Evolutionary conservation across 169 alveolate genomes (phyloP).

Genomic region (Plasmodium inui): DNA sequence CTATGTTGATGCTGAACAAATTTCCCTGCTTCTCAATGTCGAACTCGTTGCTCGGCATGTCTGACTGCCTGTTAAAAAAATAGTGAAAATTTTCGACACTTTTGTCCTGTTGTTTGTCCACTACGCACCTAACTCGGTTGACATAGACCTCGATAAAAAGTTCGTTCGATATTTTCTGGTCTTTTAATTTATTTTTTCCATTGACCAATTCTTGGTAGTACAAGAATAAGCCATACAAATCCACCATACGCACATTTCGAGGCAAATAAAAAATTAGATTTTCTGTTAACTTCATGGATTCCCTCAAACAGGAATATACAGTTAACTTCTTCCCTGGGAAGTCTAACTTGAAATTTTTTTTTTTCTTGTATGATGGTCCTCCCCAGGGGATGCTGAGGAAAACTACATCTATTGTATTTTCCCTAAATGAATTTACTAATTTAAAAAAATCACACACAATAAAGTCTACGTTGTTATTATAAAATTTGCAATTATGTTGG

Average conservation of each 20-base stretch:
- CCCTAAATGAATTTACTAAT: slow-evolving; percentile 32
- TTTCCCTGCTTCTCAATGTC: background rate
- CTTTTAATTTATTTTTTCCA: background rate
- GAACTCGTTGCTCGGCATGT: slow-evolving; percentile 14
- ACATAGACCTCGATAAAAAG: slow-evolving; percentile 39
- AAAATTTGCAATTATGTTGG: slow-evolving; percentile 59
- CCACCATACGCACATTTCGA: slow-evolving; percentile 56
- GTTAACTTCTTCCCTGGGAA: background rate
- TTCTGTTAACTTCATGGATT: slow-evolving; percentile 29
- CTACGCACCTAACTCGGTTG: slow-evolving; percentile 27
- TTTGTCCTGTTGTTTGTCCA: background rate
- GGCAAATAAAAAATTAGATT: slow-evolving; percentile 58
- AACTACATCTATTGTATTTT: slow-evolving; percentile 31
- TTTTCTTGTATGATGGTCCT: slow-evolving; percentile 42
- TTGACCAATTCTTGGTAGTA: background rate
- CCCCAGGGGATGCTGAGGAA: slow-evolving; percentile 71
- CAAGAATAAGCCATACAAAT: slow-evolving; percentile 4
- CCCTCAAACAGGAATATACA: slow-evolving; percentile 35
- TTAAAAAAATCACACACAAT: slow-evolving; percentile 64
- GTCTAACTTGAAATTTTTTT: slow-evolving; percentile 26
- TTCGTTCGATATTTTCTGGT: background rate
- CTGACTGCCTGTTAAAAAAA: slow-evolving; percentile 15
- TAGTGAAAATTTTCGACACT: slow-evolving; percentile 31
- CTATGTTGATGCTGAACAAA: slow-evolving; percentile 34
- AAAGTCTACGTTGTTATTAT: slow-evolving; percentile 53